Conservation (phyloP, 108 stramenopile genomes). For the Asterionellopsis glacialis region DNA sequence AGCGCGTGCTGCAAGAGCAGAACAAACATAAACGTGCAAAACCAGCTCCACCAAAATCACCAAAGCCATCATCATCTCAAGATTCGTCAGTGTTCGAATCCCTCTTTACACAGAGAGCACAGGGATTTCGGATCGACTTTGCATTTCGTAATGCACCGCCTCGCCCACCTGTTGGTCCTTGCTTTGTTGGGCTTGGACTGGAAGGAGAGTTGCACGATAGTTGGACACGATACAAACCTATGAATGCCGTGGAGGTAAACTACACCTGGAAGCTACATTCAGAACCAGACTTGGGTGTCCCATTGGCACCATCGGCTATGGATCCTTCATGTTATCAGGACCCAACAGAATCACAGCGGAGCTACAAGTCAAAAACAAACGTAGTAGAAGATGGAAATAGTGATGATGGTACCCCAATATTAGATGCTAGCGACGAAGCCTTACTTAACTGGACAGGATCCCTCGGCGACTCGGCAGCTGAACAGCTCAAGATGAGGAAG, state of each 20-base stretch:
- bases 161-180: conserved; percentile 84
- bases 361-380: not conserved
- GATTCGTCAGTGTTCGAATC: conserved; percentile 42
- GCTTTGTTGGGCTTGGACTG: conserved; percentile 75
- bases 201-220: conserved; percentile 62
- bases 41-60: conserved; percentile 7
- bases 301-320: conserved; percentile 80
- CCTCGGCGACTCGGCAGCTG: conserved; percentile 71
- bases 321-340: conserved; percentile 58
- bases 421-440: conserved; percentile 70
- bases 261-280: conserved; percentile 79
- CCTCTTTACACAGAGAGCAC: conserved; percentile 68
- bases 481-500: conserved; percentile 46
- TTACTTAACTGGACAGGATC: conserved; percentile 77
- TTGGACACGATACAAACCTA: conserved; percentile 62
- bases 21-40: conserved; percentile 4
- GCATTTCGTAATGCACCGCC: conserved; percentile 85
- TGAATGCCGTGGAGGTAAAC: conserved; percentile 74
- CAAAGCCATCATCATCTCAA: conserved; percentile 3
- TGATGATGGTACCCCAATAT: conserved; percentile 4
- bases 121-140: conserved; percentile 82
- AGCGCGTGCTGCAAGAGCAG: conserved; percentile 38
- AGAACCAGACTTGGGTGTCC: conserved; percentile 65
- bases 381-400: not conserved
- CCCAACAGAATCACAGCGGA: not conserved